Base-by-base conservation (phyloP, 2,329 filamentous ascomycete genomes). In the Ascomycota sp. region DNA sequence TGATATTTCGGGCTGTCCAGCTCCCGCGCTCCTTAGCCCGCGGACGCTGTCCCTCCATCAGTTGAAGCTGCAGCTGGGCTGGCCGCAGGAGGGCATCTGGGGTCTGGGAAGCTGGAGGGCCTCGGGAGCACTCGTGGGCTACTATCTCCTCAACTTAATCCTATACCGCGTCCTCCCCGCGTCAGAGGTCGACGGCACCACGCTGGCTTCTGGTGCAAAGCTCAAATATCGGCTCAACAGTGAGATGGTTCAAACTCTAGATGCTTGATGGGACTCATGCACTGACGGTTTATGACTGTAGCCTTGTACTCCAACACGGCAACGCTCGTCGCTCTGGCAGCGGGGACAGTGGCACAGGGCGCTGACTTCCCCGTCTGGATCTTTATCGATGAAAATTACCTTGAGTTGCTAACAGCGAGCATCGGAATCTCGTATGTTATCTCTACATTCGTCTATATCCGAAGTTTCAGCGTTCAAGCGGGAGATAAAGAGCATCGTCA, bases 301-400 rank as follows among this genome's bases (percentile, higher is more conserved):
- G 80, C 81, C 8, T 75, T 89, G 51, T 57, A 61, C 38, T 82
- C 80, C n/a, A 75, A 75, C 35, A 52, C 82, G 32, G 62, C 77
- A 37, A 85, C 75, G 30, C 59, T 92, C 27, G 62, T 64, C n/a
- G 59, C 75, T 5, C 67, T 75, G 30, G 71, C 71, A 22, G 74
- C 74, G 7, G 85, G 83, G 29, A 93, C 83, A 3, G 53, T 73
- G 24, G 53, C 72, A 4, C 69, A 86, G 41, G 86, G 86, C 33
- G 70, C 81, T 30, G 65, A 86, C 13, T 94, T 92, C 43, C 65
- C 71, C 7, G 67, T 94, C 30, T 98, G 86, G 86, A 80, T 75
- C 19, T 95, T 83, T 54, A 82, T 95, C 45, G 75, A 78, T 58
- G 75, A 92, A 47, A 86, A 95, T 57, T 91, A 86, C 48, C 46